phyloP scores from a whole-genome alignment of 164 flowering plant genomes.

The Stephania japonica region DNA sequence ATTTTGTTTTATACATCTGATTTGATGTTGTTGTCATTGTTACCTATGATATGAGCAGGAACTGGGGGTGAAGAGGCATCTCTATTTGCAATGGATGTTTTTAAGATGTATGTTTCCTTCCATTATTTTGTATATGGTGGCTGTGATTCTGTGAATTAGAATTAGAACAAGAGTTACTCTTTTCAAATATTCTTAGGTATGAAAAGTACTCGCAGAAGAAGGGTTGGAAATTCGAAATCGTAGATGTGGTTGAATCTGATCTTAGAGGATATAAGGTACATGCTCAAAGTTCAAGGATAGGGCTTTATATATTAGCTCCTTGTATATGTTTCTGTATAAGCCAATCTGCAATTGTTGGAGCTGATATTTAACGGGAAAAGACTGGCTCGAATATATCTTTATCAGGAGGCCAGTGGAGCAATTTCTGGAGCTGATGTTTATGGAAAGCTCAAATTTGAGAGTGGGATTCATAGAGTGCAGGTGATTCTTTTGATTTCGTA shows the following conservation, averaged over 20 bases:
- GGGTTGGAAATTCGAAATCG: conserved; percentile 92
- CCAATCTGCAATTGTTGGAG: too few species aligned
- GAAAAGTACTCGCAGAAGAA: conserved; percentile 74
- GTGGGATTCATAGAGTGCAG: conserved; percentile 99
- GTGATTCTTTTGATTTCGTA: conserved; percentile 20
- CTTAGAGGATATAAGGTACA: conserved; percentile 79
- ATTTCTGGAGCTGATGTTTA: conserved; percentile 72
- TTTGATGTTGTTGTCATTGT: background rate
- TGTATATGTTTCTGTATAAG: too few species aligned
- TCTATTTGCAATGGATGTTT: conserved; percentile 89
- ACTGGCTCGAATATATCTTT: conserved; percentile 3
- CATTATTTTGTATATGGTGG: background rate
- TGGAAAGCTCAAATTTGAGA: conserved; percentile 95
- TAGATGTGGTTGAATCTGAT: conserved; percentile 65
- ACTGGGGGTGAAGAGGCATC: conserved; percentile 99
- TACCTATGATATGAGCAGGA: conserved; percentile 37
- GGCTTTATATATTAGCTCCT: too few species aligned
- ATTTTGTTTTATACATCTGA: background rate
- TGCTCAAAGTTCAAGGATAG: background rate
- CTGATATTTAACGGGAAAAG: background rate
- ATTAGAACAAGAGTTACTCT: background rate
- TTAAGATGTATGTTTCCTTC: conserved; percentile 62
- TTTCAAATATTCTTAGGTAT: conserved; percentile 43
- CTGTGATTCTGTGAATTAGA: background rate
- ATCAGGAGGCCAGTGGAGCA: conserved; percentile 93